Evolutionary conservation across 164 flowering plant genomes (phyloP).

Genomic region (Tinospora cordifolia): DNA sequence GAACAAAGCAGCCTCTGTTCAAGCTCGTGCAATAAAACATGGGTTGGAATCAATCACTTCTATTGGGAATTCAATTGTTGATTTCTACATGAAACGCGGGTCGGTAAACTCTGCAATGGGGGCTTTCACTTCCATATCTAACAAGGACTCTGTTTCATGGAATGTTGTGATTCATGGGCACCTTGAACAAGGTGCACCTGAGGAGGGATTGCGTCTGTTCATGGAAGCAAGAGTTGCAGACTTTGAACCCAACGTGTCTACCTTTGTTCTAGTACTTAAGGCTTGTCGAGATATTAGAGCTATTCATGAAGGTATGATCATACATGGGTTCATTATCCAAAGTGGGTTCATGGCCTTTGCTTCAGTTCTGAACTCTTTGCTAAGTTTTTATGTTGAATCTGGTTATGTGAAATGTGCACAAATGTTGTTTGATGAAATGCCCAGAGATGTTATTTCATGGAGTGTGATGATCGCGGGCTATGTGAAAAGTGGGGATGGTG

Average conservation of each 20-base stretch:
- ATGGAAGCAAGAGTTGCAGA: constrained; percentile 35
- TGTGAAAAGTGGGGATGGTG: constrained; percentile 34
- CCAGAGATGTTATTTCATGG: constrained; percentile 78
- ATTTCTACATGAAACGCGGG: constrained; percentile 56
- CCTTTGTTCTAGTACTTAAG: constrained; percentile 55
- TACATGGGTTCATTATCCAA: constrained; percentile 52
- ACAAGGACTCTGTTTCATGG: constrained; percentile 69
- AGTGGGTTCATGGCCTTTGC: constrained; percentile 36
- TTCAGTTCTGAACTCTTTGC: constrained; percentile 59
- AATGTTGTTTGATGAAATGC: constrained; percentile 65
- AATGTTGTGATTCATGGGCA: constrained; percentile 54
- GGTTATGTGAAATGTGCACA: constrained; percentile 29
- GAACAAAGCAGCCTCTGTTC: constrained; percentile 41
- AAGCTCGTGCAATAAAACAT: constrained; percentile 45
- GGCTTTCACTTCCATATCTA: constrained; percentile 34
- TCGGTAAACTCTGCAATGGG: constrained; percentile 27
- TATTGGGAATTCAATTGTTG: constrained; percentile 50
- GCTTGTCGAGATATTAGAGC: constrained; percentile 33
- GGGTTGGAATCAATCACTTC: constrained; percentile 49
- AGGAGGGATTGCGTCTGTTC: constrained; percentile 50
- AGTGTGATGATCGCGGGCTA: constrained; percentile 64
- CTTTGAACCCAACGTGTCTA: constrained; percentile 60
- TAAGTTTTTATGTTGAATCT: constrained; percentile 38
- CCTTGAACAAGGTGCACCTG: constrained; percentile 30
- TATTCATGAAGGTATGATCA: constrained; percentile 23